These are phyloP conservation scores for Stevia rebaudiana DNA, from an alignment of 140 eudicot species.

Conservation along the genomic window DNA sequence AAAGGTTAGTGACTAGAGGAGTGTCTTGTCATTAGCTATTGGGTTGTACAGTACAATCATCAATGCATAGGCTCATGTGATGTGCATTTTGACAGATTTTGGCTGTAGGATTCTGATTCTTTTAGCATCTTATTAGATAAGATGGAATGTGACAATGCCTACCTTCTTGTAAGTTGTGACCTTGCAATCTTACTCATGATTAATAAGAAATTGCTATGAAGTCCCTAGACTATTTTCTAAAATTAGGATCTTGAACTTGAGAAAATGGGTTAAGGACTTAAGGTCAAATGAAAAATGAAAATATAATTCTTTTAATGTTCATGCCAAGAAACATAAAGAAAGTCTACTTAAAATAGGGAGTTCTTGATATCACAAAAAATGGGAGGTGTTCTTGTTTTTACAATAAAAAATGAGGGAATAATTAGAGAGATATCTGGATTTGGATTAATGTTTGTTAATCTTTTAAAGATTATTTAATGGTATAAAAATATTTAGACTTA, in stretches of 20 bases:
- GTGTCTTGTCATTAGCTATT: background rate
- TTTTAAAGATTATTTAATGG: background rate
- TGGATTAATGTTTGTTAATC: background rate
- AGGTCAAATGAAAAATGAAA: too few relatives aligned
- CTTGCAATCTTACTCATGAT: too few relatives aligned
- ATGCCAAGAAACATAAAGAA: constrained; percentile 4
- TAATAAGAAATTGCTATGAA: background rate
- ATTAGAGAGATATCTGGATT: background rate
- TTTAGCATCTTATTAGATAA: constrained; percentile 20
- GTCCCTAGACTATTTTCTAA: background rate
- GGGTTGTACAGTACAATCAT: constrained; percentile 24
- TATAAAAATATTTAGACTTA: too few relatives aligned
- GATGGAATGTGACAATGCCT: constrained; percentile 25
- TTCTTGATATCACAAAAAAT: background rate
- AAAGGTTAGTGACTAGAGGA: background rate
- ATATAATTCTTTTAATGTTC: background rate
- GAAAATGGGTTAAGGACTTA: constrained; percentile 8
- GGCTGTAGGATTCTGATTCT: constrained; percentile 36
- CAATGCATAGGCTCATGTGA: constrained; percentile 23
- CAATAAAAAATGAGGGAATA: too few relatives aligned
- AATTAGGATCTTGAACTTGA: background rate
- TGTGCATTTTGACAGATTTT: constrained; percentile 26
- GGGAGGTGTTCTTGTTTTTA: background rate
- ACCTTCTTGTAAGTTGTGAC: constrained; percentile 21
- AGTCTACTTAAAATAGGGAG: background rate